Evolutionary conservation across 2,329 filamentous ascomycete species (phyloP).

Genomic region (Plenodomus tracheiphilus): DNA sequence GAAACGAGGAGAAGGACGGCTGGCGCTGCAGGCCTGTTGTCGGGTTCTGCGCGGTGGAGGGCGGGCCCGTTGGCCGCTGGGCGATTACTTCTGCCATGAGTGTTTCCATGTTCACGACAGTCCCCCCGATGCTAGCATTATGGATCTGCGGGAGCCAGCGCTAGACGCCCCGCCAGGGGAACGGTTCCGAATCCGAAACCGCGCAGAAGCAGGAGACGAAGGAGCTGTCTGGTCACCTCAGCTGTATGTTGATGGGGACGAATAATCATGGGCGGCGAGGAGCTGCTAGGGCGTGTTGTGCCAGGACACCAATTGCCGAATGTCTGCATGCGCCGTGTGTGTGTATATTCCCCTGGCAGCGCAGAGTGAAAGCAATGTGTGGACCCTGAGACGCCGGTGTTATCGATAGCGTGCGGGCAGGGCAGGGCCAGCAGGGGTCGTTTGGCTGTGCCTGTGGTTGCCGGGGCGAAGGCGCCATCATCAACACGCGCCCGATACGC

Average conservation of each 20-base stretch:
- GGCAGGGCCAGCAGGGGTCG: constrained; percentile 1
- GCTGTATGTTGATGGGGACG: neutral
- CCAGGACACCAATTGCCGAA: neutral
- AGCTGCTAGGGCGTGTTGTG: neutral
- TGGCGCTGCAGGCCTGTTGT: constrained; percentile 39
- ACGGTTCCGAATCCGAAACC: constrained; percentile 10
- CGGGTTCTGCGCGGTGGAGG: constrained; percentile 14
- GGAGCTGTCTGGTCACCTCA: neutral
- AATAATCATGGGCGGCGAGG: neutral
- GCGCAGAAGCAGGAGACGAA: neutral
- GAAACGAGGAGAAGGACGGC: constrained; percentile 49
- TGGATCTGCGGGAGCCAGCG: constrained; percentile 21
- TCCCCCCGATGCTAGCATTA: constrained; percentile 15
- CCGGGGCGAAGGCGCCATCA: constrained; percentile 10
- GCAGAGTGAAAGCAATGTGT: neutral
- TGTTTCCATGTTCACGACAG: constrained; percentile 24
- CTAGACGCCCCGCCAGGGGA: constrained; percentile 26
- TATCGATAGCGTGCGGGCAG: constrained; percentile 15
- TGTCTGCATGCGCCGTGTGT: constrained; percentile 3
- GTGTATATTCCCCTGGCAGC: neutral
- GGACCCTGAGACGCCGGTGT: constrained; percentile 7
- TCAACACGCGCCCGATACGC: constrained; percentile 28
- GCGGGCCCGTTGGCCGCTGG: constrained; percentile 25
- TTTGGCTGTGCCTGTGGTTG: constrained; percentile 17
- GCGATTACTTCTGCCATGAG: constrained; percentile 39